Base-by-base conservation (phyloP, 805 yeast genomes). In the Kazachstania psychrophila region DNA sequence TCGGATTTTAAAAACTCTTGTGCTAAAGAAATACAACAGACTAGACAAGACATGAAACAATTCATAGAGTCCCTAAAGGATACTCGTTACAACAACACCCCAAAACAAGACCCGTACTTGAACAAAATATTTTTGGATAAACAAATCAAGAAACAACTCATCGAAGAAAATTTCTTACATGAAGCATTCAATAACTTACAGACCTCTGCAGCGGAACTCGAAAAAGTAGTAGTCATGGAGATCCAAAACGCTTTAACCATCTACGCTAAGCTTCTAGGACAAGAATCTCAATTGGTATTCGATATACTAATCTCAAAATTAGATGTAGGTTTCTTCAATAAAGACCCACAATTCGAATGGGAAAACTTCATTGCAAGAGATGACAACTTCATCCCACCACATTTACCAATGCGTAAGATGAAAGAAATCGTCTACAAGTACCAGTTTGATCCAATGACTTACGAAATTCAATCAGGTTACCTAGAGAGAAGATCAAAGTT, bases 401-500 rank as follows among this genome's bases (percentile, higher is more conserved):
- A 66, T 33, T 56, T 76, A 32, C 79, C 82, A 42, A 70, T 72
- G 62, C 68, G 95, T 48, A 73, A 70, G 37, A 59, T 70, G 37
- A 68, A 69, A 32, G 83, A 79, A 41, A 70, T 87, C 34, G 54
- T 56, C 8, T 88, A 86, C 53, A 77, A 77, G 22, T 70, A 78
- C 52, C 83, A 75, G 52, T 70, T 70, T 49, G 82, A 86, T 37
- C 75, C 86, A 10, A 65, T 85, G 44, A 74, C 88, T 11, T 64
- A 59, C 36, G 78, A 75, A 45, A 70, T 88, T 26, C 73, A 85
- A 37, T 73, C 86, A 10, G 96, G 96, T 2, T 73, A 69, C 45
- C 67, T 89, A 44, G 97, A 92, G 59, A 73, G 96, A 58, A 72
- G 95, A 51, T 84, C 96, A 6, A 89, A 89, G 66, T 88, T 76